Evolutionary conservation across 169 alveolate species (phyloP), one percentile per base, ranked within the genome.

Genomic region (Plasmodium gallinaceum): DNA sequence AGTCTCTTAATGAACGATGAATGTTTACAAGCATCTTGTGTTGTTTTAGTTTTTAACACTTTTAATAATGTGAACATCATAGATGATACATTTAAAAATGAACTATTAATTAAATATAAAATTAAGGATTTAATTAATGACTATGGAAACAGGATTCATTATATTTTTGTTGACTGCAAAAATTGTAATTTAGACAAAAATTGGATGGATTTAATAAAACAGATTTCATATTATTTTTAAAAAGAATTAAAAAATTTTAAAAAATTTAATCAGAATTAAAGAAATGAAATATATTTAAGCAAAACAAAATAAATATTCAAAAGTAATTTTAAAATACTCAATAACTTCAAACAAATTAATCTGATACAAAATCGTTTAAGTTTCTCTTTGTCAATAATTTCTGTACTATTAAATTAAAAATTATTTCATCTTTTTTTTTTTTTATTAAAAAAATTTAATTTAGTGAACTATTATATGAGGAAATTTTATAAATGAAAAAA

Each of bases 101-200:
- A 83, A 62, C 16, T 68, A 26, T 60, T 66, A 39, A 46, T 83
- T 39, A 83, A 45, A 61, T 83, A 83, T 61, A 83, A 68, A 83
- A 69, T 83, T 20, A 70, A 83, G 24, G 85, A 83, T 58, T 70
- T 83, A 64, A 83, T 69, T 54, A 57, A 83, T 52, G 62, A 83
- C 68, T 83, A 83, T 83, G 91, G 91, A 32, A 83, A 83, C 69
- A 68, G 91, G 58, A 83, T 83, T 68, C 76, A 83, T 37, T 76
- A 83, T 54, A 68, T 83, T 83, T 83, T 83, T 69, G 83, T 83
- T 12, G 91, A 83, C 43, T 83, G 91, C 54, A 83, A 83, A 83
- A 83, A 62, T 83, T 83, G 91, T 58, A 83, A 83, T 5, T 39
- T 70, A 45, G 91, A 83, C 70, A 57, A 52, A 69, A 70, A 70